These are phyloP conservation scores for Beauveria australis DNA, from an alignment of 2,329 filamentous ascomycete species.

Conservation along the genomic window DNA sequence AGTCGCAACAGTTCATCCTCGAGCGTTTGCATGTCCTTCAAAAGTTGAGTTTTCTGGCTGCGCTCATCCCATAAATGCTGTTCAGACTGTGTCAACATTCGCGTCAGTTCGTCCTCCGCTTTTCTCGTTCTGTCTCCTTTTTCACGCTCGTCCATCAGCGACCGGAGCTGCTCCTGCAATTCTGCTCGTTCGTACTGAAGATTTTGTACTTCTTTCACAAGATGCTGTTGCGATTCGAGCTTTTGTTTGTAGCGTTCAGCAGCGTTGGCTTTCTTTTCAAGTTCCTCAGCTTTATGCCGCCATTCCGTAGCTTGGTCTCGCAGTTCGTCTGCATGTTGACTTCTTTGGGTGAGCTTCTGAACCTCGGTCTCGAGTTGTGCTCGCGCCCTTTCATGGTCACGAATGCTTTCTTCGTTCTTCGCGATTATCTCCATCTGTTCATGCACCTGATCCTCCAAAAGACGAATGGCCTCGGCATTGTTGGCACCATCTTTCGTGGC, in stretches of 20 bases:
- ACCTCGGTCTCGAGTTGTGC: conserved; percentile 53
- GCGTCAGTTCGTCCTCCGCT: conserved; percentile 31
- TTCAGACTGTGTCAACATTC: conserved; percentile 34
- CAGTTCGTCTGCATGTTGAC: conserved; percentile 41
- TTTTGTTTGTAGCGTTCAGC: conserved; percentile 56
- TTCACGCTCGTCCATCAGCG: conserved; percentile 28
- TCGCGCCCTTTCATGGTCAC: conserved; percentile 24
- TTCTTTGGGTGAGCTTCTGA: conserved; percentile 35
- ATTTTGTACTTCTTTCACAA: conserved; percentile 48
- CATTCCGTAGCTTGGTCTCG: conserved; percentile 54
- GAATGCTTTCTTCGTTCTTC: conserved; percentile 48
- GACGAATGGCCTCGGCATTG: conserved; percentile 43
- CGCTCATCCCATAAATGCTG: conserved; percentile 35
- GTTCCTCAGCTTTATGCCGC: conserved; percentile 48
- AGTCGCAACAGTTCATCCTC: conserved; percentile 41
- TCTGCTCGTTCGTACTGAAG: conserved; percentile 48
- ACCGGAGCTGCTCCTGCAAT: conserved; percentile 38
- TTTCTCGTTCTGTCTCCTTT: conserved; percentile 25
- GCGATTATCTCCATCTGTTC: conserved; percentile 67
- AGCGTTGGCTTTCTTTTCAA: conserved; percentile 55
- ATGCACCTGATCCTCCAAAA: conserved; percentile 48
- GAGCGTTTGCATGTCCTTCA: conserved; percentile 36
- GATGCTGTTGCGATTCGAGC: conserved; percentile 46
- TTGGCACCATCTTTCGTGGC: conserved; percentile 44
- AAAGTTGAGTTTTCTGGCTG: conserved; percentile 37